Conservation (phyloP, 495 filamentous ascomycete species). For the Xylaria grammica region DNA sequence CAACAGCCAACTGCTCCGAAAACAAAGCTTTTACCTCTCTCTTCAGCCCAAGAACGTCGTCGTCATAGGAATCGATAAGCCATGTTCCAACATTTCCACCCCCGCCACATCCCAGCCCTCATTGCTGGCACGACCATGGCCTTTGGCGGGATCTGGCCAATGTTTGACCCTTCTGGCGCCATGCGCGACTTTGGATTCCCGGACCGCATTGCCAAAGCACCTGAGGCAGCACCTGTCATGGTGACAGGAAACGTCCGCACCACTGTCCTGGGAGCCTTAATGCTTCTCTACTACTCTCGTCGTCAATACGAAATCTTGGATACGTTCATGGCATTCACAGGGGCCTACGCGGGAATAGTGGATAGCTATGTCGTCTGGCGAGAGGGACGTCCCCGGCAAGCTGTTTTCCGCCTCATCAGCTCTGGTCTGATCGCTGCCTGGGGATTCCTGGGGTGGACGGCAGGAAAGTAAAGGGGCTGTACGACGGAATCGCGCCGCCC, state of each 20-base stretch:
- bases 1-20: too few relatives aligned
- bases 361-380: constrained; percentile 42
- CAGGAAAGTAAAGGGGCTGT: too few relatives aligned
- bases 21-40: too few relatives aligned
- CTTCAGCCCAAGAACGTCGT: too few relatives aligned
- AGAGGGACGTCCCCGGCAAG: constrained; percentile 30
- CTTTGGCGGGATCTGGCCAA: constrained; percentile 39
- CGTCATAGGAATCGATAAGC: too few relatives aligned
- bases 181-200: constrained; percentile 45
- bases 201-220: constrained; percentile 32
- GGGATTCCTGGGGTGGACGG: constrained; percentile 37
- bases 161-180: constrained; percentile 35
- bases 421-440: constrained; percentile 34
- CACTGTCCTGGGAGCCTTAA: constrained; percentile 35
- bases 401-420: constrained; percentile 33
- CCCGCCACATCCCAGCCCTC: constrained; percentile 38
- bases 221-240: constrained; percentile 36
- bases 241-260: constrained; percentile 34
- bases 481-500: too few relatives aligned
- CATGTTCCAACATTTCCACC: constrained; percentile 30
- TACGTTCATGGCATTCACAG: constrained; percentile 39
- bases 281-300: constrained; percentile 39
- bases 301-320: constrained; percentile 38
- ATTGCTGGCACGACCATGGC: constrained; percentile 34
- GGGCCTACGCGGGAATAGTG: constrained; percentile 36